Conservation (phyloP, 345 rosid genomes). For the Syzygium aqueum region DNA sequence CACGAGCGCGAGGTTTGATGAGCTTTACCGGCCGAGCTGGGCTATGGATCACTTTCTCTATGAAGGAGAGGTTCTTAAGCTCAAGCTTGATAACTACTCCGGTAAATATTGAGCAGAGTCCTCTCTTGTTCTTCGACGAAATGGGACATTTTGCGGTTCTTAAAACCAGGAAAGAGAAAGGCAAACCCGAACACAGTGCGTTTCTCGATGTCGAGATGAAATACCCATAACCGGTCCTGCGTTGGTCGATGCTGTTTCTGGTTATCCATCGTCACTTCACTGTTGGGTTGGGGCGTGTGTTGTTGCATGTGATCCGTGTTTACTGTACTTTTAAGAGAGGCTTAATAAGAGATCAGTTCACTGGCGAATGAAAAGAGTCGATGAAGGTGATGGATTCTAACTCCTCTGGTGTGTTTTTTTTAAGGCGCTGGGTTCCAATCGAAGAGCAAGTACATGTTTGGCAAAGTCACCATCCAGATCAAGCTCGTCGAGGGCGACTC, state of each 20-base stretch:
- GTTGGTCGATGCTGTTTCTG: not conserved
- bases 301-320: not conserved
- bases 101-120: conserved; percentile 28
- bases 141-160: not conserved
- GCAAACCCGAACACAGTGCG: not conserved
- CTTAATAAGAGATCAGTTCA: not conserved
- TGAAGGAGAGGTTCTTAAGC: conserved; percentile 78
- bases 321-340: not conserved
- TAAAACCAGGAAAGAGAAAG: not conserved
- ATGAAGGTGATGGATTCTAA: not conserved
- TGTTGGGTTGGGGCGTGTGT: not conserved
- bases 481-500: conserved; percentile 98
- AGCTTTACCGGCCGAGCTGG: conserved; percentile 81
- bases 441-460: conserved; percentile 84
- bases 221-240: not conserved
- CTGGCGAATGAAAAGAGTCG: not conserved
- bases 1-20: conserved; percentile 51
- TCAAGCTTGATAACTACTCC: conserved; percentile 85
- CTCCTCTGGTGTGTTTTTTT: conserved; percentile 2
- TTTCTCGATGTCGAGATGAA: not conserved
- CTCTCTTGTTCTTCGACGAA: not conserved
- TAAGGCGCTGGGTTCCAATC: conserved; percentile 96
- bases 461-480: conserved; percentile 79
- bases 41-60: conserved; percentile 65
- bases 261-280: not conserved